Conservation (phyloP, 768 basidiomycete species). For the Boletus sp. region DNA sequence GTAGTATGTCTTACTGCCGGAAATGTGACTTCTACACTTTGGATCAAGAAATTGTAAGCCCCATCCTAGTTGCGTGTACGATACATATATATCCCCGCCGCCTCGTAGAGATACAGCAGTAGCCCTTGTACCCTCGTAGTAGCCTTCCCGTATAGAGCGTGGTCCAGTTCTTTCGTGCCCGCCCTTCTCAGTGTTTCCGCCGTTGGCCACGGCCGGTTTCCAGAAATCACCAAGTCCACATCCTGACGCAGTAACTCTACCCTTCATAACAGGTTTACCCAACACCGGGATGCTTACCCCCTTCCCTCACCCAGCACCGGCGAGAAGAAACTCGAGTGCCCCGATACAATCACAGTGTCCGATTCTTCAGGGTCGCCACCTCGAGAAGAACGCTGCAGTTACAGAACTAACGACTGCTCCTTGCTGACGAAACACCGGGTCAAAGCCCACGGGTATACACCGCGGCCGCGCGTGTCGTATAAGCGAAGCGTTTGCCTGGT, state of each 20-base stretch:
- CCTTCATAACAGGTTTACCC: not conserved
- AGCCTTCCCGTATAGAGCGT: no score
- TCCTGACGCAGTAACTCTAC: constrained; percentile 13
- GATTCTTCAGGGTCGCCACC: not conserved
- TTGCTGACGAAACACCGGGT: constrained; percentile 17
- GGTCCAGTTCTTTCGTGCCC: no score
- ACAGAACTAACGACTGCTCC: constrained; percentile 14
- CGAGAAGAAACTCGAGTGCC: constrained; percentile 3
- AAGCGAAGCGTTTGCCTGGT: not conserved
- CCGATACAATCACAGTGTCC: not conserved
- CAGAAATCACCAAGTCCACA: not conserved
- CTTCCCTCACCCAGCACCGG: constrained; percentile 16
- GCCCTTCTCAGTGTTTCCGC: no score
- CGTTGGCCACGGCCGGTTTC: no score
- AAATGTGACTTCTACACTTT: constrained; percentile 10
- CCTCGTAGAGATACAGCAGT: no score
- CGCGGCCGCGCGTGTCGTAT: not conserved
- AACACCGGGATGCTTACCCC: not conserved
- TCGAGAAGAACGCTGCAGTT: not conserved
- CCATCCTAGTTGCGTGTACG: no score
- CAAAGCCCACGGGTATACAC: constrained; percentile 10
- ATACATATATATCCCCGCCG: no score
- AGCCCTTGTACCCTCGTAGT: no score
- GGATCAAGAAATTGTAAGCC: no score
- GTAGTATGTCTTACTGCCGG: constrained; percentile 10